Conservation (phyloP, 805 yeast species). For the Lachancea fermentati region DNA sequence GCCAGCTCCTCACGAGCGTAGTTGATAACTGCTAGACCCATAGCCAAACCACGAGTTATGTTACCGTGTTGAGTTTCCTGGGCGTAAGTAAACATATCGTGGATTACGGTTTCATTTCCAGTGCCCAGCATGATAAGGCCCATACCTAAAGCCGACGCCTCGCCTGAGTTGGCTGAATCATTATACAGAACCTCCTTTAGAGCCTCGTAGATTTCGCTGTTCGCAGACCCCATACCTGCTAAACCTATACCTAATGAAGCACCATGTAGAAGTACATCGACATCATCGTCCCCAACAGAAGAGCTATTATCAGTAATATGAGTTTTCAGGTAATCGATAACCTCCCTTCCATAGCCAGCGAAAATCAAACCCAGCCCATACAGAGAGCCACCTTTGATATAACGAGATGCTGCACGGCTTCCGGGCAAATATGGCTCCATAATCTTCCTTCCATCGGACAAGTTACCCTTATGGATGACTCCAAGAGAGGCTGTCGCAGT, state of each 20-base stretch:
- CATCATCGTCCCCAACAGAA: conserved; percentile 56
- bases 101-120: conserved; percentile 58
- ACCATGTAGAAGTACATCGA: conserved; percentile 87
- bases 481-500: conserved; percentile 97
- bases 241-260: conserved; percentile 94
- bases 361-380: conserved; percentile 89
- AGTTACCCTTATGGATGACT: conserved; percentile 91
- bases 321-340: conserved; percentile 68
- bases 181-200: conserved; percentile 77
- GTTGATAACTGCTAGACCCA: conserved; percentile 81
- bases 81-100: conserved; percentile 86
- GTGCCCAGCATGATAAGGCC: conserved; percentile 95
- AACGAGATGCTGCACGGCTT: conserved; percentile 57
- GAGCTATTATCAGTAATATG: conserved; percentile 60
- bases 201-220: conserved; percentile 69
- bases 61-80: conserved; percentile 95
- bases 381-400: conserved; percentile 92
- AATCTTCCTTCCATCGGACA: conserved; percentile 82
- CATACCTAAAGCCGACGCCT: conserved; percentile 94
- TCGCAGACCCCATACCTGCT: conserved; percentile 91
- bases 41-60: conserved; percentile 86
- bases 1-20: conserved; percentile 84
- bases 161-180: conserved; percentile 92
- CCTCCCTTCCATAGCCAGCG: conserved; percentile 94
- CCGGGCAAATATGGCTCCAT: conserved; percentile 91